Base-by-base conservation (phyloP, 768 basidiomycete species). In the Mycena filopes region DNA sequence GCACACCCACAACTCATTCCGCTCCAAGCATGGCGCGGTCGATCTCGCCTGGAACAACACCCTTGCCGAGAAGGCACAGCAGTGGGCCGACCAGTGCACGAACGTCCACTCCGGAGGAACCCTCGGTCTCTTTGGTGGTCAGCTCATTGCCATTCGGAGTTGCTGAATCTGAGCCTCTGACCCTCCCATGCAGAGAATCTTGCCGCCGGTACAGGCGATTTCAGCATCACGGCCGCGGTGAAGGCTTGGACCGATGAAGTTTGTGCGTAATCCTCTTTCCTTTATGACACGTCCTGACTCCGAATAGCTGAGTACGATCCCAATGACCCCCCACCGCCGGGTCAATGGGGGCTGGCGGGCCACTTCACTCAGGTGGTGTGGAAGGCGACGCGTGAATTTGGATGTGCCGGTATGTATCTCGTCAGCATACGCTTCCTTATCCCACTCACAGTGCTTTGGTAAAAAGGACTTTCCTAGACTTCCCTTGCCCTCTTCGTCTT, bases 361-460 rank as follows among this genome's bases (percentile, higher is more conserved):
- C 84, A 86, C 66, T 86, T 80, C 68, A 86, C 84, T 21, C 83
- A 84, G 63, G 74, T 83, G 6, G 84, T 86, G 12, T 86, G 84
- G 84, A 86, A 86, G 70, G 72, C 69, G n/a, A 77, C 79, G 40
- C 80, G 78, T 8, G 73, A 83, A 47, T 73, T 84, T 40, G 83
- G 82, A 26, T 84, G 83, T 60, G 83, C 80, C 6, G 70, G 53
- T 54, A 54, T 21, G 36, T 36, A 36, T n/a, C n/a, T 50, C 49
- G 49, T 50, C 49, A 50, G n/a, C n/a, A n/a, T n/a, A n/a, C n/a
- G n/a, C n/a, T n/a, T n/a, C n/a, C n/a, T n/a, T n/a, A n/a, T n/a
- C n/a, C n/a, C n/a, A n/a, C n/a, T n/a, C n/a, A n/a, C n/a, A n/a
- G n/a, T n/a, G n/a, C n/a, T n/a, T n/a, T n/a, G n/a, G n/a, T n/a